Conservation (phyloP, 2,329 filamentous ascomycete species). For the Coleophoma eucalyptorum region DNA sequence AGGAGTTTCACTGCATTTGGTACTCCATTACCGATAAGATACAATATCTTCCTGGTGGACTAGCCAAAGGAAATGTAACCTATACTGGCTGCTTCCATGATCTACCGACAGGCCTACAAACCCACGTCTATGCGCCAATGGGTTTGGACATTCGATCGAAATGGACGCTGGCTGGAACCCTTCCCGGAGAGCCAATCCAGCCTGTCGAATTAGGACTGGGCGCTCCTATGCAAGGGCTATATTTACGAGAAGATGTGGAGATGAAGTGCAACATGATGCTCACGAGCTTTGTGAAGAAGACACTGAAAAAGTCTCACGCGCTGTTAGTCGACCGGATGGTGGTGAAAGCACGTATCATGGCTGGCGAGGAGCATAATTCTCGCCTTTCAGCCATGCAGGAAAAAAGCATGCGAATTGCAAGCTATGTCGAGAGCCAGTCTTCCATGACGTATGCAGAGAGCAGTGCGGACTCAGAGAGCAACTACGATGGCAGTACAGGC, state of each 20-base stretch:
- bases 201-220: constrained; percentile 63
- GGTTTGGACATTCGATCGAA: constrained; percentile 75
- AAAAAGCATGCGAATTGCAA: neutral
- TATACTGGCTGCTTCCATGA: constrained; percentile 83
- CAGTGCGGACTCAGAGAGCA: neutral
- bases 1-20: constrained; percentile 73
- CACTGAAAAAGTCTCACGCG: constrained; percentile 71
- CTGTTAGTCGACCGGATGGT: constrained; percentile 64
- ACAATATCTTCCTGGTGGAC: constrained; percentile 64
- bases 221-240: constrained; percentile 66
- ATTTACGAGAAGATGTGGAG: constrained; percentile 81
- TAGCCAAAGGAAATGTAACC: constrained; percentile 62
- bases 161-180: constrained; percentile 71
- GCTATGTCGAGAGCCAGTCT: neutral
- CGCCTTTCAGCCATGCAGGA: neutral
- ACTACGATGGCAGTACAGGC: neutral
- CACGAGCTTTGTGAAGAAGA: constrained; percentile 75
- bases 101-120: constrained; percentile 68
- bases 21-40: constrained; percentile 77
- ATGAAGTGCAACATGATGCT: constrained; percentile 78
- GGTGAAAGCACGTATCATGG: constrained; percentile 39
- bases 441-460: neutral
- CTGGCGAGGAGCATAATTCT: neutral
- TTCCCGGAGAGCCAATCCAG: constrained; percentile 66
- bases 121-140: constrained; percentile 79